Evolutionary conservation across 768 basidiomycete genomes (phyloP).

Genomic region (Dacryopinax spathularia): DNA sequence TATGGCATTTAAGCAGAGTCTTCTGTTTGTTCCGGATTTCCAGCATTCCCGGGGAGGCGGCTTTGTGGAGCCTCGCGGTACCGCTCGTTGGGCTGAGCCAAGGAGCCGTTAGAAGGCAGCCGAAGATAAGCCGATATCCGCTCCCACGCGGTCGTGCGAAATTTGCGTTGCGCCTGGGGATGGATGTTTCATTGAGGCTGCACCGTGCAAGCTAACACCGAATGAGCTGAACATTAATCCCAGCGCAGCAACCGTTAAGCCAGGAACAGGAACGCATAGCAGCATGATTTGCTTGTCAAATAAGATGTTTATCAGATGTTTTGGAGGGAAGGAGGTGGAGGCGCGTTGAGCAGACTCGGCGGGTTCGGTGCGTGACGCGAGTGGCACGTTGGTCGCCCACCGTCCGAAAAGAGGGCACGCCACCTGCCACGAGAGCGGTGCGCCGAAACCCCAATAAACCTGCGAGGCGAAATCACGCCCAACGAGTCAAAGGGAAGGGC

Average conservation of each 20-base stretch:
- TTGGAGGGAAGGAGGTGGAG: neutral
- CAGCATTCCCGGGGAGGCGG: neutral
- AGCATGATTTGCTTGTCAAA: neutral
- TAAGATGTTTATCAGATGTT: neutral
- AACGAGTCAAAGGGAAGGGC: neutral
- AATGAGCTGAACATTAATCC: neutral
- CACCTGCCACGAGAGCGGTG: neutral
- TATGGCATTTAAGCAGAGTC: too few species aligned
- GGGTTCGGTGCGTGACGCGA: neutral
- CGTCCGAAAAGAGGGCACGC: neutral
- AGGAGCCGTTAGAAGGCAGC: neutral
- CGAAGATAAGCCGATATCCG: slow-evolving; percentile 4
- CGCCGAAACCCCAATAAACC: neutral
- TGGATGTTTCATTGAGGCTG: neutral
- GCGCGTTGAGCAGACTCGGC: neutral
- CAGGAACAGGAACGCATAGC: neutral
- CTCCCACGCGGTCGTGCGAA: neutral
- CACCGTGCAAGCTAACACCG: neutral
- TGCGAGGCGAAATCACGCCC: neutral
- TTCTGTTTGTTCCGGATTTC: too few species aligned
- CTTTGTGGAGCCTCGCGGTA: neutral
- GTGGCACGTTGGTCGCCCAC: slow-evolving; percentile 2
- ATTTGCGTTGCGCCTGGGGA: neutral
- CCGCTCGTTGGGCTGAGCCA: neutral
- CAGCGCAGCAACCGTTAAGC: neutral